These are phyloP conservation scores for Exidia glandulosa DNA, from an alignment of 768 basidiomycete genomes.

Conservation along the genomic window DNA sequence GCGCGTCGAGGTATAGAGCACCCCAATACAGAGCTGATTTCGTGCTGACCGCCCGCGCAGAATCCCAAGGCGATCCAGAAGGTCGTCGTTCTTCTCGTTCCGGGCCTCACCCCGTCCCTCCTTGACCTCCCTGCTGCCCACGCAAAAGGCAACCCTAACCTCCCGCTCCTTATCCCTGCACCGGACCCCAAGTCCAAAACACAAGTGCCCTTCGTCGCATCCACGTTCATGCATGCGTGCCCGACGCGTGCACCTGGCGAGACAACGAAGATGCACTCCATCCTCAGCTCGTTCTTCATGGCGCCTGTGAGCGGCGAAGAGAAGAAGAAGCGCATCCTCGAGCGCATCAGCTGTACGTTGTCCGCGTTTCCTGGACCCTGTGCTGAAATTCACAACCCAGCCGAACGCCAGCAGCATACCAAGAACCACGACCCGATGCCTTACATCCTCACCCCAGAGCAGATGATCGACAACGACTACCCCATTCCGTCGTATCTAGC, in stretches of 20 bases:
- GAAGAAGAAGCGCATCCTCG: slow-evolving; percentile 48
- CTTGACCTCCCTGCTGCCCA: slow-evolving; percentile 46
- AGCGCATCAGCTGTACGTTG: slow-evolving; percentile 28
- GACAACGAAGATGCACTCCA: slow-evolving; percentile 70
- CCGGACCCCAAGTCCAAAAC: slow-evolving; percentile 8
- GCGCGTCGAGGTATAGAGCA: slow-evolving; percentile 53
- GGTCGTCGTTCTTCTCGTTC: slow-evolving; percentile 70
- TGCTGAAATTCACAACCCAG: slow-evolving; percentile 20
- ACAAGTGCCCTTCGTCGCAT: slow-evolving; percentile 52
- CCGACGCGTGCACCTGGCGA: slow-evolving; percentile 93
- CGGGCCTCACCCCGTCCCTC: slow-evolving; percentile 72
- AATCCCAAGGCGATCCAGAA: slow-evolving; percentile 64
- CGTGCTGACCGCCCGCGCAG: slow-evolving; percentile 27
- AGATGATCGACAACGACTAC: slow-evolving; percentile 94
- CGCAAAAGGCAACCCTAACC: slow-evolving; percentile 44
- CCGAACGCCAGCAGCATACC: slow-evolving; percentile 32
- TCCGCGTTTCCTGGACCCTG: background rate
- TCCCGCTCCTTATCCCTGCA: slow-evolving; percentile 40
- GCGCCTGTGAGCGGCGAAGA: slow-evolving; percentile 71
- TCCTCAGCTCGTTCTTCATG: slow-evolving; percentile 73
- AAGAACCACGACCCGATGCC: slow-evolving; percentile 52
- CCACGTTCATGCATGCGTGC: slow-evolving; percentile 83
- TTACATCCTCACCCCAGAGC: slow-evolving; percentile 65
- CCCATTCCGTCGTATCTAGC: slow-evolving; percentile 79
- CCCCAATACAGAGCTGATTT: background rate